Evolutionary conservation across 1,284 basidiomycete genomes (phyloP), one percentile per base, ranked within the genome.

Genomic region (Ustilago tritici): DNA sequence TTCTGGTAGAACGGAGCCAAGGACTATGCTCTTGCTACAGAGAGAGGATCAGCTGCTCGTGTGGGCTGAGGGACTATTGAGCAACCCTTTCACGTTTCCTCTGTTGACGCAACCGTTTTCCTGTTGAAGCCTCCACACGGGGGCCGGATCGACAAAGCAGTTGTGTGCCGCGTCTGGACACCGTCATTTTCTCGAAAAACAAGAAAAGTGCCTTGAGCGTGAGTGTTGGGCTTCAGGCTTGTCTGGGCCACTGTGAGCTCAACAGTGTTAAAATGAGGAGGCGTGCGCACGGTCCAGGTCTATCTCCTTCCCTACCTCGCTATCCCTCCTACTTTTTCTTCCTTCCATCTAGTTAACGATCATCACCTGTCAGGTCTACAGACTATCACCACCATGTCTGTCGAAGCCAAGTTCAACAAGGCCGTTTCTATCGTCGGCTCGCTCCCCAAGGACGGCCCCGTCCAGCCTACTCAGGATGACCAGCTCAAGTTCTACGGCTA

Each of bases 401-500:
- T 67, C 74, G 74, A 80, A 63, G 65, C 75, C 61, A 78, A 82
- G 66, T 82, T 82, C 73, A 68, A 78, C 69, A 81, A 78, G 66
- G 78, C 78, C 65, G 78, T 80, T 17, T 59, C 65, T 40, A 71
- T 81, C 53, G 78, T 82, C 68, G 73, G 72, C 41, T 65, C 58
- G 38, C 64, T 80, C 58, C 76, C 78, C 58, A 81, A 81, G 78
- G 74, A 84, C 55, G 78, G 79, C 23, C 81, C 82, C 32, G 82
- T 82, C 36, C 78, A 85, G 77, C 82, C 83, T 54, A 64, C 70
- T 43, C 82, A 84, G 77, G 70, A 76, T 31, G 70, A 84, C 31
- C 82, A 86, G 78, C 78, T 86, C 69, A 79, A 74, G 68, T 82
- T 86, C 67, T 86, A 86, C 79, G 74, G 77, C 49, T 75, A 78